A percentile compares a stretch with the other conserved stretches of the same genome.
These are phyloP conservation scores for Penicillium parvum DNA, from an alignment of 495 filamentous ascomycete species.

Conservation along the genomic window DNA sequence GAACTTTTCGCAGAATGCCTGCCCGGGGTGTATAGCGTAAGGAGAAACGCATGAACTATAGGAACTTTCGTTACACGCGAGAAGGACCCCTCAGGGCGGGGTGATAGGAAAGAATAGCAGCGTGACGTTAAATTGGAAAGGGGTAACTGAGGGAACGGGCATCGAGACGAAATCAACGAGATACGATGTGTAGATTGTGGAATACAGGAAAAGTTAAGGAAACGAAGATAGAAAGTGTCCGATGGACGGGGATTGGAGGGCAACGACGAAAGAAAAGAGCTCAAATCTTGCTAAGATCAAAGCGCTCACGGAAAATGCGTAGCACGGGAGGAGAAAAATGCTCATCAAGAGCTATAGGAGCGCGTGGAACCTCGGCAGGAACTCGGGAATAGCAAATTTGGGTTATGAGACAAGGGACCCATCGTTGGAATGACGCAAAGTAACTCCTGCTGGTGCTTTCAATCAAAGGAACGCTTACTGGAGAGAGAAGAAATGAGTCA, in stretches of 20 bases:
- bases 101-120: conserved; percentile 15
- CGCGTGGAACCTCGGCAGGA: conserved; percentile 29
- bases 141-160: conserved; percentile 14
- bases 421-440: conserved; percentile 44
- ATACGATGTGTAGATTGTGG: conserved; percentile 4
- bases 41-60: conserved; percentile 38
- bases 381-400: conserved; percentile 34
- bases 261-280: conserved; percentile 18
- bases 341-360: conserved; percentile 45
- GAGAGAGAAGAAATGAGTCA: conserved; percentile 25
- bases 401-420: conserved; percentile 43
- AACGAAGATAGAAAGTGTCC: conserved; percentile 11
- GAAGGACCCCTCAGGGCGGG: conserved; percentile 29
- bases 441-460: conserved; percentile 48
- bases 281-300: conserved; percentile 44
- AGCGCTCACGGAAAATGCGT: conserved; percentile 49
- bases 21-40: conserved; percentile 41
- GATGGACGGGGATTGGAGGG: conserved; percentile 8
- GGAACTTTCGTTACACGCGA: conserved; percentile 38
- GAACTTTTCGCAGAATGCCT: conserved; percentile 50
- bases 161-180: conserved; percentile 8
- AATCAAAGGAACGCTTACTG: conserved; percentile 46
- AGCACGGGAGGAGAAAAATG: conserved; percentile 39
- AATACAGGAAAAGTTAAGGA: conserved; percentile 10
- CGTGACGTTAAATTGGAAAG: conserved; percentile 5